A percentile compares a stretch with the other conserved stretches of the same genome.
Evolutionary conservation across 2,329 filamentous ascomycete species (phyloP).

Genomic region (Fusarium luffae): DNA sequence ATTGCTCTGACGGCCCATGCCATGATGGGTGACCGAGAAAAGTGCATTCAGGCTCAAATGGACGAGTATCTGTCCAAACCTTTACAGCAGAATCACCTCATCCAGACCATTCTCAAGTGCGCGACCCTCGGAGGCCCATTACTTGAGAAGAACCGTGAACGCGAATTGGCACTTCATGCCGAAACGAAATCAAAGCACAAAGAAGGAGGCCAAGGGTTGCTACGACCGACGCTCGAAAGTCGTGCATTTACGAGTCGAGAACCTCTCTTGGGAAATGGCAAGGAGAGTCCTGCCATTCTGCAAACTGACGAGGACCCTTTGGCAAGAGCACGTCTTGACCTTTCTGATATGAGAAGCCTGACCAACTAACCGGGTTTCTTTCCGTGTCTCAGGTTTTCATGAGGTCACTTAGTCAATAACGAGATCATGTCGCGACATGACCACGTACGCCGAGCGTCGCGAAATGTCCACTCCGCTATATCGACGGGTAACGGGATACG

Average conservation of each 20-base stretch:
- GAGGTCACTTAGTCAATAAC: slow-evolving; percentile 46
- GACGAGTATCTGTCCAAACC: slow-evolving; percentile 98
- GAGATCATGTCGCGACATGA: slow-evolving; percentile 14
- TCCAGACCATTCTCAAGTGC: slow-evolving; percentile 97
- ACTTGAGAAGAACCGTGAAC: slow-evolving; percentile 78
- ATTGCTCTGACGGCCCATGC: slow-evolving; percentile 97
- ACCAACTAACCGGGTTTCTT: slow-evolving; percentile 48
- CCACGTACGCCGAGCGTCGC: slow-evolving; percentile 2
- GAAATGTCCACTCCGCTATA: not conserved
- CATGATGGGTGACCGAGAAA: slow-evolving; percentile 98
- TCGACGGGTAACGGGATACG: not conserved
- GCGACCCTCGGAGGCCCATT: slow-evolving; percentile 88
- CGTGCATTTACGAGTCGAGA: slow-evolving; percentile 78
- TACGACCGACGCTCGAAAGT: slow-evolving; percentile 60
- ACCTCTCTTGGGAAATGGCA: slow-evolving; percentile 62
- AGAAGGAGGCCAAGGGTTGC: slow-evolving; percentile 51
- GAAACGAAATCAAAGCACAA: slow-evolving; percentile 59
- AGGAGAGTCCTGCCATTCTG: slow-evolving; percentile 72
- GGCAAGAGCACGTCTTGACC: slow-evolving; percentile 61
- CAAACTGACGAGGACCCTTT: slow-evolving; percentile 59
- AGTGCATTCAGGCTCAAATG: slow-evolving; percentile 99
- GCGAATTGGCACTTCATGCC: slow-evolving; percentile 64
- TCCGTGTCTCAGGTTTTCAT: slow-evolving; percentile 43
- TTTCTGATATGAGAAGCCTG: slow-evolving; percentile 54
- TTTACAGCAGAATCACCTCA: slow-evolving; percentile 94